phyloP scores from a whole-genome alignment of 2,329 filamentous ascomycete species.

The Diplodia scrobiculata region DNA sequence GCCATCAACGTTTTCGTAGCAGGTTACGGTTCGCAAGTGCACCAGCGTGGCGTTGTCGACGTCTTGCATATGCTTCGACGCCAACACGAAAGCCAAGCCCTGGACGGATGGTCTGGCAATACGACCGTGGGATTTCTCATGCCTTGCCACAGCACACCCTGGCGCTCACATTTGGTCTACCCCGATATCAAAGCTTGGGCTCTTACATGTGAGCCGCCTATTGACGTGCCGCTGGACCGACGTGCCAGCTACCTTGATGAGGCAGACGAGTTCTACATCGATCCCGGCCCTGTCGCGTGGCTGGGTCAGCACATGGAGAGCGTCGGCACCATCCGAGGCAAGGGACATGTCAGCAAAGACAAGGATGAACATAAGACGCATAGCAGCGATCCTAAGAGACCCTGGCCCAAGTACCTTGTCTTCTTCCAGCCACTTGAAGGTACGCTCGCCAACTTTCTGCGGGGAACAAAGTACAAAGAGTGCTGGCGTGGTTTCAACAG shows the following conservation, averaged over 20 bases:
- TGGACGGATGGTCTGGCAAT: conserved; percentile 8
- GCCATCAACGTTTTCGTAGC: conserved; percentile 69
- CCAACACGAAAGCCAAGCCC: conserved; percentile 57
- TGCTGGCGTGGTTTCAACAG: conserved; percentile 64
- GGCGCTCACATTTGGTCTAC: conserved; percentile 84
- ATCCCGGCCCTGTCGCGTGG: conserved; percentile 53
- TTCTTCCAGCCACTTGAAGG: conserved; percentile 63
- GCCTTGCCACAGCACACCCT: conserved; percentile 94
- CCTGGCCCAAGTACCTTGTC: conserved; percentile 52
- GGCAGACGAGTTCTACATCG: conserved; percentile 82
- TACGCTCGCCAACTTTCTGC: conserved; percentile 49
- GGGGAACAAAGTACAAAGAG: conserved; percentile 55
- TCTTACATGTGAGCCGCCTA: conserved; percentile 84
- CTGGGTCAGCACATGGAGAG: conserved; percentile 48
- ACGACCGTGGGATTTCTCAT: conserved; percentile 73
- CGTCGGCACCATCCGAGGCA: conserved; percentile 33
- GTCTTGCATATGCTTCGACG: conserved; percentile 75
- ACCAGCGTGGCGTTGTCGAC: conserved; percentile 77
- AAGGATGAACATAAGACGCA: conserved; percentile 32
- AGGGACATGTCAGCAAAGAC: conserved; percentile 30
- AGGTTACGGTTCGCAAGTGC: conserved; percentile 71
- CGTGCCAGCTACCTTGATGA: conserved; percentile 78
- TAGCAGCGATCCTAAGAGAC: conserved; percentile 10
- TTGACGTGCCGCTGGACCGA: conserved; percentile 65
- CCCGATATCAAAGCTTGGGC: conserved; percentile 77